A percentile compares a stretch with the other conserved stretches of the same genome.
Conservation (phyloP, 2,329 filamentous ascomycete genomes). For the Myriosclerotinia duriaeana region DNA sequence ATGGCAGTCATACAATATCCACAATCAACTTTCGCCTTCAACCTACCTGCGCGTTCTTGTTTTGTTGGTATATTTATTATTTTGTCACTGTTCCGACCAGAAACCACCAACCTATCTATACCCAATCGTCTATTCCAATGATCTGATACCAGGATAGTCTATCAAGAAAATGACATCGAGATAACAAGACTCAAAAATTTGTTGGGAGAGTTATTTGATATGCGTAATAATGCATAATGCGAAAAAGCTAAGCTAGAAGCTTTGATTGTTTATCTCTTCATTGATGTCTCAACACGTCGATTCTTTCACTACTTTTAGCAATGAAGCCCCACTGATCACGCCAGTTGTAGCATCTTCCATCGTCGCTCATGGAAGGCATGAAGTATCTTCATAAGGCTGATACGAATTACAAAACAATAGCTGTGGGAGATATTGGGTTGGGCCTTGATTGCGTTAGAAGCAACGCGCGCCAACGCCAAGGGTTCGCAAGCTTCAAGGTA, state of each 20-base stretch:
- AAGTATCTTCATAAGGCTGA: conserved; percentile 21
- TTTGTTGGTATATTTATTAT: conserved; percentile 7
- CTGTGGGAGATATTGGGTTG: conserved; percentile 14
- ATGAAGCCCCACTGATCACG: conserved; percentile 9
- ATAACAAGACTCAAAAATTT: background rate
- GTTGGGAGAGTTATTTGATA: background rate
- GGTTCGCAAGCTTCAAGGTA: background rate
- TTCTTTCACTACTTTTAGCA: conserved; percentile 10
- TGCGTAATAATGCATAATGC: conserved; percentile 16
- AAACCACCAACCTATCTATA: too few species aligned
- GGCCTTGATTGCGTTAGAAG: background rate
- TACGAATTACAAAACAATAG: conserved; percentile 20
- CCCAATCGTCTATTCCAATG: conserved; percentile 3
- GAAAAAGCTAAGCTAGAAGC: background rate
- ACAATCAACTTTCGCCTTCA: background rate
- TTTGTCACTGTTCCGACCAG: too few species aligned
- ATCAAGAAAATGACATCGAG: conserved; percentile 1
- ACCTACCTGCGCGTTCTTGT: conserved; percentile 6
- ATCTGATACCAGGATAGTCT: conserved; percentile 22
- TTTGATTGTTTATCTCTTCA: conserved; percentile 22
- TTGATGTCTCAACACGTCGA: conserved; percentile 4
- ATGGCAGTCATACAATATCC: background rate
- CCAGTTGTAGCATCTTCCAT: background rate
- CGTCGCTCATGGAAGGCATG: conserved; percentile 14
- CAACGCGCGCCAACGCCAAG: background rate